phyloP scores from a whole-genome alignment of 306 rosid genomes.

The Castanea mollissima region DNA sequence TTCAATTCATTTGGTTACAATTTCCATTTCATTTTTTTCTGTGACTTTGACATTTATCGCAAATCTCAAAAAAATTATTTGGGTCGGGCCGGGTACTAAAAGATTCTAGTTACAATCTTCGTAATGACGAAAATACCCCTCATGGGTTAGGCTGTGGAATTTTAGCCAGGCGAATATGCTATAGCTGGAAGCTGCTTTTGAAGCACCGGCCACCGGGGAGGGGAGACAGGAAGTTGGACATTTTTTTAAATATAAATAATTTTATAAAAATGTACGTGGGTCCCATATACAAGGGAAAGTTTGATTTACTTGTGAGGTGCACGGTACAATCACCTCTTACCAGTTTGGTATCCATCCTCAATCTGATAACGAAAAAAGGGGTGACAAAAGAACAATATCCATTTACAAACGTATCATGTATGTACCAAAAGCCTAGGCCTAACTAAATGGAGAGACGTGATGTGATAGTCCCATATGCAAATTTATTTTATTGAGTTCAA shows the following conservation, averaged over 20 bases:
- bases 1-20: neutral
- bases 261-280: constrained; percentile 32
- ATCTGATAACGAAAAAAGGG: constrained; percentile 45
- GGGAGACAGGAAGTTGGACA: constrained; percentile 53
- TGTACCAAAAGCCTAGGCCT: constrained; percentile 54
- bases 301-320: constrained; percentile 37
- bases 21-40: neutral
- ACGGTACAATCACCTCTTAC: constrained; percentile 36
- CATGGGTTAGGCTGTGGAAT: constrained; percentile 38
- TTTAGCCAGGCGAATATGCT: constrained; percentile 41
- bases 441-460: constrained; percentile 41
- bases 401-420: constrained; percentile 25
- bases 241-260: constrained; percentile 23
- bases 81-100: too few relatives aligned
- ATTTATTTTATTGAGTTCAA: constrained; percentile 9
- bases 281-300: constrained; percentile 43
- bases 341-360: constrained; percentile 64
- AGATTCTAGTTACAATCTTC: neutral
- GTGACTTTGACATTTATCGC: neutral
- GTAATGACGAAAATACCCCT: constrained; percentile 25
- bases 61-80: too few relatives aligned
- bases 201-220: constrained; percentile 47
- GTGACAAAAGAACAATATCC: constrained; percentile 41
- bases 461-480: constrained; percentile 24
- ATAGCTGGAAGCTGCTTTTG: constrained; percentile 51